Base-by-base conservation (phyloP, 1,139 yeast genomes). In the Hanseniaspora gamundiae region DNA sequence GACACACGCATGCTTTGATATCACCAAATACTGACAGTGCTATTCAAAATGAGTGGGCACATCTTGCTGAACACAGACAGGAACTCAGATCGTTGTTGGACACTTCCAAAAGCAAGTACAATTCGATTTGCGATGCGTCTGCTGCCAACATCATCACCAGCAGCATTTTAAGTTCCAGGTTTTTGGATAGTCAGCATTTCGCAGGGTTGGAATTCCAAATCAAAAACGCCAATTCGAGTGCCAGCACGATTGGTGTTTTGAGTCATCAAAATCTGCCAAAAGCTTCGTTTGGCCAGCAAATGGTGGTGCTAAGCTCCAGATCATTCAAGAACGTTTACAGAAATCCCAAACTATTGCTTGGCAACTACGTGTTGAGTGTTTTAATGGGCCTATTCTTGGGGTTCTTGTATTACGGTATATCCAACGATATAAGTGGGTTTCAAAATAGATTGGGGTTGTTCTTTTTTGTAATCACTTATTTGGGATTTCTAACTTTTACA, bases 381-480 rank as follows among this genome's bases (percentile, higher is more conserved):
- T 57, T 79, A 16, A 76, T 88, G 61, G 95, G 95, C 0, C 59
- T 77, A 3, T 84, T 91, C 62, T 81, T 95, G 64, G 96, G 97
- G 0, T 76, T 77, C 45, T 68, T 91, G 38, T 91, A 91, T 62
- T 88, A 80, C 63, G 71, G 86, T 55, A 78, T 88, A 21, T 69
- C 79, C 39, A 82, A 87, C 57, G 95, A 91, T 61, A 88, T 91
- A 47, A 79, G 94, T 56, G 98, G 98, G 0, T 91, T 91, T 69
- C 98, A 91, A 61, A 91, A 91, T 62, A 74, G 98, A 55, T 69
- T 91, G 51, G 98, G 98, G 0, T 68, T 91, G 49, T 91, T 91
- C 63, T 88, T 91, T 69, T 88, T 88, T 61, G 66, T 88, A 45
- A 69, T 91, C 51, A 86, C 97, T 3, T 73, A 88, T 56, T 88